Evolutionary conservation across 371 early-diverging fungal genomes (phyloP).

Genomic region (Mortierella sp.): DNA sequence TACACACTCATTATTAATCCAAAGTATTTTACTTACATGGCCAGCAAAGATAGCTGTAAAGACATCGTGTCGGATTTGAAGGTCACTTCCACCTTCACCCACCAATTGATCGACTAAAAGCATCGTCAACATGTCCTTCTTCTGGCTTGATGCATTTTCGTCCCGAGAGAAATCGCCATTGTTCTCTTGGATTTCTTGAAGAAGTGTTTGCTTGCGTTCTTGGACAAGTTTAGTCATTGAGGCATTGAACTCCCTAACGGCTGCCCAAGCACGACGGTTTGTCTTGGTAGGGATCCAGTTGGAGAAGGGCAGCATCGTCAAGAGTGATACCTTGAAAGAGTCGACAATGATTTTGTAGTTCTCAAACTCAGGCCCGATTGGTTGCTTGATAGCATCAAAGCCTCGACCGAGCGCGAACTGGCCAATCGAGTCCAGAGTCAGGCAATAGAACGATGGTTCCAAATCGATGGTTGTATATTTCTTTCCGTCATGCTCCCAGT

Average conservation of each 20-base stretch:
- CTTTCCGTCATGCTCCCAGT: slow-evolving; percentile 25
- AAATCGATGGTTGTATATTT: slow-evolving; percentile 34
- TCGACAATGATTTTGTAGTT: slow-evolving; percentile 50
- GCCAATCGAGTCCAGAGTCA: slow-evolving; percentile 47
- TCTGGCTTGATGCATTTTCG: slow-evolving; percentile 31
- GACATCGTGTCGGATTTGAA: slow-evolving; percentile 39
- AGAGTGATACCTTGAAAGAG: slow-evolving; percentile 37
- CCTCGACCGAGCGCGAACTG: slow-evolving; percentile 46
- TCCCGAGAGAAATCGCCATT: slow-evolving; percentile 31
- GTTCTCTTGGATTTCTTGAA: slow-evolving; percentile 29
- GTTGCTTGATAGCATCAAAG: slow-evolving; percentile 38
- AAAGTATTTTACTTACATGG: slow-evolving; percentile 26
- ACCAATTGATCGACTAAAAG: slow-evolving; percentile 39
- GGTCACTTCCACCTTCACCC: slow-evolving; percentile 29
- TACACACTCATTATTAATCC: too few species aligned
- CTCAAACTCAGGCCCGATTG: slow-evolving; percentile 43
- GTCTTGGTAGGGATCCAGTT: slow-evolving; percentile 49
- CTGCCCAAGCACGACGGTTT: slow-evolving; percentile 43
- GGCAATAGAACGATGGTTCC: slow-evolving; percentile 43
- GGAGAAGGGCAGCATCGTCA: slow-evolving; percentile 37
- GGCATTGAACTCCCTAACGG: slow-evolving; percentile 28
- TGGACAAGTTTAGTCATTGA: slow-evolving; percentile 30
- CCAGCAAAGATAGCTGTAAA: slow-evolving; percentile 49
- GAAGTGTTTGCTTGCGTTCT: slow-evolving; percentile 24
- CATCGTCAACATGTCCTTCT: slow-evolving; percentile 50